Conservation (phyloP, 306 rosid genomes). For the Senna siamea region DNA sequence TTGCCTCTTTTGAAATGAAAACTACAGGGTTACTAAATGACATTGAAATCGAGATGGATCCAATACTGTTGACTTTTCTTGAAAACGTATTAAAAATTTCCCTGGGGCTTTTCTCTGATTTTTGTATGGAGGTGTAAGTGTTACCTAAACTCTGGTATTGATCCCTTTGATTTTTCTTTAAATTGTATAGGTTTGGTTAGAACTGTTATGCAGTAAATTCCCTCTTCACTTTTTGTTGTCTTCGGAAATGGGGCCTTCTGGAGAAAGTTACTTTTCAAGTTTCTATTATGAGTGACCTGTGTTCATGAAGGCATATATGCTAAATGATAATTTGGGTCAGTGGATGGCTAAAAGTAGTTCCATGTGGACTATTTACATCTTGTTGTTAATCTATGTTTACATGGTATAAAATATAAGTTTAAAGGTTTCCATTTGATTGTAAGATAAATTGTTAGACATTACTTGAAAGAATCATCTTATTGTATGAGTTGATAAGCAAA, state of each 20-base stretch:
- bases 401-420: neutral
- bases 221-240: constrained; percentile 2
- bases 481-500: neutral
- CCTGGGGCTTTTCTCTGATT: neutral
- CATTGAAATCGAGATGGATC: constrained; percentile 25
- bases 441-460: neutral
- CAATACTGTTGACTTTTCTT: neutral
- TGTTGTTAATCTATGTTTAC: neutral
- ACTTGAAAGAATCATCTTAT: neutral
- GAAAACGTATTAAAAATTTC: neutral
- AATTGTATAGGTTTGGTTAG: constrained; percentile 9
- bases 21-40: constrained; percentile 33
- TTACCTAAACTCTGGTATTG: neutral
- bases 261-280: neutral
- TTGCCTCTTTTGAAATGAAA: constrained; percentile 26
- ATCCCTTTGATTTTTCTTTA: neutral
- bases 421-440: constrained; percentile 14
- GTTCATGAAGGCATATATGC: neutral
- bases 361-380: neutral
- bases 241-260: neutral
- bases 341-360: neutral
- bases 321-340: neutral
- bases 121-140: constrained; percentile 1
- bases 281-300: neutral
- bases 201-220: neutral